These are phyloP conservation scores for Apiosordaria backusii DNA, from an alignment of 495 filamentous ascomycete genomes.

Conservation along the genomic window DNA sequence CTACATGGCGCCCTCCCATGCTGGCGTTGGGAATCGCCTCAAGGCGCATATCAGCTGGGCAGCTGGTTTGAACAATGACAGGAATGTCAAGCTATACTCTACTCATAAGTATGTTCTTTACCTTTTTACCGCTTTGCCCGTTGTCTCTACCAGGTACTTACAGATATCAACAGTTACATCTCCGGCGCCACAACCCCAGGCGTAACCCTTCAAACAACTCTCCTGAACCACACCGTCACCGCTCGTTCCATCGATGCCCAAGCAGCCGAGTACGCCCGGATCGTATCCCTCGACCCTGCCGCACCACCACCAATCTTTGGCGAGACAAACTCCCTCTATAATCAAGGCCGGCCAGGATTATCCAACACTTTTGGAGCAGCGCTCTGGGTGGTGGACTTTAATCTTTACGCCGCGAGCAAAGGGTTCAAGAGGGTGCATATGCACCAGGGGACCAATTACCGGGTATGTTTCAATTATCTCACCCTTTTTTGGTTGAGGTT, in stretches of 20 bases:
- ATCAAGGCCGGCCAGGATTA: slow-evolving; percentile 59
- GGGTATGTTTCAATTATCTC: slow-evolving; percentile 25
- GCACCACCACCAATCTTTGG: slow-evolving; percentile 58
- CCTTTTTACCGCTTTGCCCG: background rate
- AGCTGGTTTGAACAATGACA: slow-evolving; percentile 48
- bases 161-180: slow-evolving; percentile 53
- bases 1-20: slow-evolving; percentile 61
- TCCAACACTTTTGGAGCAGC: slow-evolving; percentile 70
- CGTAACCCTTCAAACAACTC: slow-evolving; percentile 59
- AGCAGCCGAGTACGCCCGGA: slow-evolving; percentile 41
- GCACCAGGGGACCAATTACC: slow-evolving; percentile 64
- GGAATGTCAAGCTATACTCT: slow-evolving; percentile 55
- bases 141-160: no score
- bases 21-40: slow-evolving; percentile 51
- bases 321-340: slow-evolving; percentile 63
- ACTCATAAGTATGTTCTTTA: slow-evolving; percentile 57
- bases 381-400: slow-evolving; percentile 67
- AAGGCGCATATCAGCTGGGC: slow-evolving; percentile 50
- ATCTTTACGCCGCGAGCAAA: slow-evolving; percentile 54
- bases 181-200: slow-evolving; percentile 58
- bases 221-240: slow-evolving; percentile 64
- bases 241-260: slow-evolving; percentile 48
- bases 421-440: slow-evolving; percentile 61
- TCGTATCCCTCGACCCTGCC: slow-evolving; percentile 35
- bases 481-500: slow-evolving; percentile 1